Evolutionary conservation across 2,329 filamentous ascomycete genomes (phyloP).

Genomic region (Phaeosphaeria sp.): DNA sequence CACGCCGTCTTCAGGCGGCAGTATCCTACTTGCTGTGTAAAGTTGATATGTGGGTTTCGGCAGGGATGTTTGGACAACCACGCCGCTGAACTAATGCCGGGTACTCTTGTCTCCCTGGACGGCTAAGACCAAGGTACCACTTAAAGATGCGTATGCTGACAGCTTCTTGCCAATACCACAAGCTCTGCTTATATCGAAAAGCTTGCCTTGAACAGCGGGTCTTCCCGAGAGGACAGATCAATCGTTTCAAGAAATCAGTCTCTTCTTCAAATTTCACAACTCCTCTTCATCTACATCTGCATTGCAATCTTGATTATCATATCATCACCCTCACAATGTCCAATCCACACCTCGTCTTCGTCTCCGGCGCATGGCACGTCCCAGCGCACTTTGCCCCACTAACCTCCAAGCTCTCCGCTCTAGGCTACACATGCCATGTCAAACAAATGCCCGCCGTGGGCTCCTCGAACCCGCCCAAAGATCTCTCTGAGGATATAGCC

Average conservation of each 20-base stretch:
- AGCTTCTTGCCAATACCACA: too few relatives aligned
- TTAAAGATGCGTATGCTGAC: too few relatives aligned
- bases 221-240: too few relatives aligned
- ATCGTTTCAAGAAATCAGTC: too few relatives aligned
- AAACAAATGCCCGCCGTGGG: constrained; percentile 38
- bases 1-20: background rate
- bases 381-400: constrained; percentile 37
- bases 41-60: too few relatives aligned
- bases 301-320: too few relatives aligned
- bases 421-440: constrained; percentile 38
- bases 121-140: too few relatives aligned
- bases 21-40: too few relatives aligned
- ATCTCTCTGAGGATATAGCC: constrained; percentile 44
- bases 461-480: constrained; percentile 30
- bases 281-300: background rate
- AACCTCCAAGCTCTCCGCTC: constrained; percentile 32
- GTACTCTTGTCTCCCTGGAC: too few relatives aligned
- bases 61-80: background rate
- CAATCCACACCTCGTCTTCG: constrained; percentile 46
- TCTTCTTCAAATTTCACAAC: background rate
- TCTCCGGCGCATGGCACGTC: constrained; percentile 49
- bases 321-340: constrained; percentile 14
- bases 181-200: too few relatives aligned
- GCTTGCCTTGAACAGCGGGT: too few relatives aligned
- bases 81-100: too few relatives aligned